A percentile compares a stretch with the other conserved stretches of the same genome.
Conservation (phyloP, 768 basidiomycete genomes). For the Terana coerulea region DNA sequence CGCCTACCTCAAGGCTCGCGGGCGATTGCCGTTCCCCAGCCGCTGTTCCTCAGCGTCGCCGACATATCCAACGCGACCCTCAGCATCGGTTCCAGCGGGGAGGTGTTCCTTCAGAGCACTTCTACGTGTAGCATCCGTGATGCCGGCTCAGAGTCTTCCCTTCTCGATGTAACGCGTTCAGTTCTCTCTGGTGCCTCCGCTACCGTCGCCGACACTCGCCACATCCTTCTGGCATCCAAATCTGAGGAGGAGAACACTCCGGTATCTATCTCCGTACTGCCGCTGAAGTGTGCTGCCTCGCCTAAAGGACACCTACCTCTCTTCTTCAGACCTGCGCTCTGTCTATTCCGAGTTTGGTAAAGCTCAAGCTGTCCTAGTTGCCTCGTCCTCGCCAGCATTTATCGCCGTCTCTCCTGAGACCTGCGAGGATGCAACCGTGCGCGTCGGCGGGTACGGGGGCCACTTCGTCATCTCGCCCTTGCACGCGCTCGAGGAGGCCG, state of each 20-base stretch:
- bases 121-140: not conserved
- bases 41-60: conserved; percentile 15
- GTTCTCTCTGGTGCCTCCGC: not conserved
- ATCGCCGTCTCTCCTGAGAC: not conserved
- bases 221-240: not conserved
- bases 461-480: conserved; percentile 15
- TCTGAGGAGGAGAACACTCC: conserved; percentile 2
- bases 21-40: conserved; percentile 7
- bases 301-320: not conserved
- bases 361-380: conserved; percentile 1
- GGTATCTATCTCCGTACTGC: conserved; percentile 10
- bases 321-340: not conserved
- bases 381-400: conserved; percentile 1
- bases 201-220: not conserved
- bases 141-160: not conserved
- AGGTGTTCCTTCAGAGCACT: not conserved
- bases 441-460: conserved; percentile 9
- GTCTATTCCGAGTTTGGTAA: not conserved
- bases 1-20: not conserved
- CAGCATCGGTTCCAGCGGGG: conserved; percentile 10
- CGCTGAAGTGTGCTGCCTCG: not conserved
- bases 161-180: not conserved
- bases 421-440: conserved; percentile 6
- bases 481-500: conserved; percentile 3
- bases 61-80: conserved; percentile 7